phyloP scores from a whole-genome alignment of 768 basidiomycete genomes.

The Glaciozyma antarctica region DNA sequence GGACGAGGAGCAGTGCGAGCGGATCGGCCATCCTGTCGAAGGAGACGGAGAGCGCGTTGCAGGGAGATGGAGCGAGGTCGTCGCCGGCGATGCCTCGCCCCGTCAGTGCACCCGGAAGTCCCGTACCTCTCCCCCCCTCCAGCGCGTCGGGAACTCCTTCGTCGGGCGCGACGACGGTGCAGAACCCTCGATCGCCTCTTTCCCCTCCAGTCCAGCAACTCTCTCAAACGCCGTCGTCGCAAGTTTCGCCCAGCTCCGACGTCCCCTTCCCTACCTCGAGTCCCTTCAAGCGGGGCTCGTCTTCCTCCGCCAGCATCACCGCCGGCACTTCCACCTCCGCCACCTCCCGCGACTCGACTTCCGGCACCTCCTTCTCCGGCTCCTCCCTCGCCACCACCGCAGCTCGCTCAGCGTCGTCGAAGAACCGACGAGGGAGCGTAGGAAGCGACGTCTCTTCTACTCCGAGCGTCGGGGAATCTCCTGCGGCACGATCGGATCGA shows the following conservation, averaged over 20 bases:
- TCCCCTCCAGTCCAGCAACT: background rate
- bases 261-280: conserved; percentile 15
- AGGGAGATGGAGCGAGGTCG: no score
- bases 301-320: conserved; percentile 77
- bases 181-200: conserved; percentile 14
- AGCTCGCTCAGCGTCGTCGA: conserved; percentile 60
- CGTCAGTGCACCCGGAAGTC: no score
- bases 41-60: conserved; percentile 1
- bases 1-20: conserved; percentile 20
- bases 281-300: conserved; percentile 65
- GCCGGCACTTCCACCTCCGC: conserved; percentile 51
- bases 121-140: no score
- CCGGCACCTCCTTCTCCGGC: conserved; percentile 62
- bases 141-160: background rate
- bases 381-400: conserved; percentile 67
- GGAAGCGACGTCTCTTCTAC: conserved; percentile 74
- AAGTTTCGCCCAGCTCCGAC: background rate
- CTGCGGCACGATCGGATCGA: conserved; percentile 61
- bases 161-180: background rate
- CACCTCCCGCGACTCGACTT: conserved; percentile 71
- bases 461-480: conserved; percentile 52
- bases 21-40: background rate
- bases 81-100: no score
- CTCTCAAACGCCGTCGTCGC: no score
- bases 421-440: conserved; percentile 66